Evolutionary conservation across 805 yeast genomes (phyloP), one percentile per base, ranked within the genome.

Genomic region (Ogataea corticis): DNA sequence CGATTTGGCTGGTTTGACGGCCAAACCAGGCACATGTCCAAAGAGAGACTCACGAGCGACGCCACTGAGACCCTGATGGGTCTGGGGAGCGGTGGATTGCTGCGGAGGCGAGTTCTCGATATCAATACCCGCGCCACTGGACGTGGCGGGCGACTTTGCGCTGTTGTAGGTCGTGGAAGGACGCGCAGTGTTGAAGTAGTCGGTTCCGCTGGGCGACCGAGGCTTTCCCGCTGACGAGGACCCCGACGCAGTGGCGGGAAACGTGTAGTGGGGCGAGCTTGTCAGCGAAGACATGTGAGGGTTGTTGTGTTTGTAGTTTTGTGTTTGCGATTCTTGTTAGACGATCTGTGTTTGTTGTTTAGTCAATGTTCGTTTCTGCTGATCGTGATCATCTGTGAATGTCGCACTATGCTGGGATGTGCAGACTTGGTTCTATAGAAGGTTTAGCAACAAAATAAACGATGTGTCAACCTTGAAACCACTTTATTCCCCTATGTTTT

Each of bases 281-380:
- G 50, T 46, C 47, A 50, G 32, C 38, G 51, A 50, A 16, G 51
- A 50, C 54, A 50, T 50, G 21, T 15, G 30, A 10, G 16, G 15
- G 15, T 19, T 4, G 28, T 18, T 13, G 4, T 28, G 15, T 4
- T 19, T 4, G 28, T 18, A 7, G 4, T 28, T 28, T 28, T 28
- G 31, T 28, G 13, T 28, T 21, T 21, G 25, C 9, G 5, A 5
- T 21, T n/a, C 27, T 35, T 15, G 11, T 17, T 32, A 3, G n/a
- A n/a, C n/a, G n/a, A n/a, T n/a, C n/a, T n/a, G n/a, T n/a, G n/a
- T n/a, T 15, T 17, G 19, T 17, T 32, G 35, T 32, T 12, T 14
- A 7, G 15, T 4, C 9, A 21, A 21, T 30, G 17, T n/a, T 30
- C 17, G 10, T 13, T 13, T n/a, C 4, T 15, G 4, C 15, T n/a